These are phyloP conservation scores for Ganoderma multipileum DNA, from an alignment of 1,284 basidiomycete species.

Conservation along the genomic window DNA sequence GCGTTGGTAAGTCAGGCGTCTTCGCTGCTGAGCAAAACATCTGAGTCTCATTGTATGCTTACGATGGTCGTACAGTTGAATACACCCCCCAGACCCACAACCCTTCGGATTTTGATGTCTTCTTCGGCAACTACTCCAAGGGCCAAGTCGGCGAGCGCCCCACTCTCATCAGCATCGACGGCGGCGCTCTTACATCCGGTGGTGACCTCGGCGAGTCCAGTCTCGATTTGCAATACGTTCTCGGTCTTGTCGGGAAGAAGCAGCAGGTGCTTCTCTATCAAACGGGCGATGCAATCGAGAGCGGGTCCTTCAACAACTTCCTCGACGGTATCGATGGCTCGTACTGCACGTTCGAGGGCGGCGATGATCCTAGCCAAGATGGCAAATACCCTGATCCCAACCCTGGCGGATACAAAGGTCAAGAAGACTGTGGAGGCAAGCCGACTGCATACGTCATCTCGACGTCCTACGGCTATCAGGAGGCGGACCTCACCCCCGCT, in stretches of 20 bases:
- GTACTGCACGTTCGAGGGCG: conserved; percentile 51
- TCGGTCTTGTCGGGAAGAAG: conserved; percentile 45
- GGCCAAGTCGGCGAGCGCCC: conserved; percentile 48
- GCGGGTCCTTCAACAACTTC: conserved; percentile 51
- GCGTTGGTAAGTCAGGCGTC: conserved; percentile 46
- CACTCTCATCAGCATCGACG: conserved; percentile 50
- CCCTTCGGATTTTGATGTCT: conserved; percentile 53
- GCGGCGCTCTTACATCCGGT: conserved; percentile 34
- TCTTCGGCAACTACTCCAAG: conserved; percentile 49
- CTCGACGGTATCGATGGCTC: conserved; percentile 53
- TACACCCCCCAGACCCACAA: conserved; percentile 56
- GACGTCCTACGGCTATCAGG: conserved; percentile 58
- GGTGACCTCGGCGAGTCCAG: conserved; percentile 54
- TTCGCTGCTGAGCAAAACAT: conserved; percentile 9
- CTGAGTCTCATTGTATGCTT: conserved; percentile 34
- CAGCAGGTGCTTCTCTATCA: conserved; percentile 54
- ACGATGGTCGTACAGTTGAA: conserved; percentile 43
- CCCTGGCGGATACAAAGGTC: conserved; percentile 46
- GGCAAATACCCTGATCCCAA: conserved; percentile 47
- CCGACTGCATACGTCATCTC: conserved; percentile 60
- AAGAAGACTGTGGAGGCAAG: conserved; percentile 58
- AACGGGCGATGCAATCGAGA: conserved; percentile 51
- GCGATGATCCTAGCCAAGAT: conserved; percentile 51
- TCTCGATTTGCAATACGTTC: conserved; percentile 51
- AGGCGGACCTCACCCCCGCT: conserved; percentile 50